Percentiles rank a stretch among this genome's conserved stretches.
phyloP scores from a whole-genome alignment of 768 basidiomycete species.

The Russula dissimulans region DNA sequence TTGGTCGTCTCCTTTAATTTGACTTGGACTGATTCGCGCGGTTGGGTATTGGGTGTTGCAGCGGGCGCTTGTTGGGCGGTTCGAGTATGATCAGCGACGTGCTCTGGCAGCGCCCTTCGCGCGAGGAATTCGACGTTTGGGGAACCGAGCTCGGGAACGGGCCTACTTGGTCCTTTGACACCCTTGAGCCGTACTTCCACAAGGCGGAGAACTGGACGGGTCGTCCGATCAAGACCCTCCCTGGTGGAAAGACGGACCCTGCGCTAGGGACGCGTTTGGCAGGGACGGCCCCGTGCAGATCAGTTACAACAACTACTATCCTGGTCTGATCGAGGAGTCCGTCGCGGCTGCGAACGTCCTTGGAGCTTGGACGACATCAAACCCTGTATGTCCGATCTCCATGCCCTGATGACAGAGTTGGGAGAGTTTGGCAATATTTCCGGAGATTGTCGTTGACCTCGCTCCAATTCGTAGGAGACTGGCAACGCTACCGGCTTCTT shows the following conservation, averaged over 20 bases:
- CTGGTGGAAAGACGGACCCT: conserved; percentile 5
- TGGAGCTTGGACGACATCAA: conserved; percentile 8
- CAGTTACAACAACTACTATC: conserved; percentile 18
- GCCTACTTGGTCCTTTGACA: conserved; percentile 12
- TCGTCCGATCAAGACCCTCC: conserved; percentile 7
- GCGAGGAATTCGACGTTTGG: conserved; percentile 17
- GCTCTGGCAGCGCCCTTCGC: conserved; percentile 18
- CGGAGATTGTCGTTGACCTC: too few relatives aligned
- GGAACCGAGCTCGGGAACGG: conserved; percentile 15
- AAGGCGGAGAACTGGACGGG: conserved; percentile 19
- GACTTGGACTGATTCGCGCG: background rate
- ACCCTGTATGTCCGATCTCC: conserved; percentile 8
- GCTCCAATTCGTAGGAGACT: background rate
- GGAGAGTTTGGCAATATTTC: background rate
- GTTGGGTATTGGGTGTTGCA: background rate
- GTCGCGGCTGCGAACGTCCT: conserved; percentile 14
- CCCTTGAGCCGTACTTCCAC: conserved; percentile 14
- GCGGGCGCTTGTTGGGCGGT: conserved; percentile 14
- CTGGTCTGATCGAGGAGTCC: conserved; percentile 12
- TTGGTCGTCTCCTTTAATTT: background rate
- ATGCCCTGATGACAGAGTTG: background rate
- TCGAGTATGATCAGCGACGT: conserved; percentile 19
- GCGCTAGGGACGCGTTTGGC: conserved; percentile 3
- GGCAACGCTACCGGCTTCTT: conserved; percentile 17
- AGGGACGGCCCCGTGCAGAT: conserved; percentile 15